Evolutionary conservation across 2,329 filamentous ascomycete genomes (phyloP), one percentile per base, ranked within the genome.

Genomic region (Amphichorda felina): DNA sequence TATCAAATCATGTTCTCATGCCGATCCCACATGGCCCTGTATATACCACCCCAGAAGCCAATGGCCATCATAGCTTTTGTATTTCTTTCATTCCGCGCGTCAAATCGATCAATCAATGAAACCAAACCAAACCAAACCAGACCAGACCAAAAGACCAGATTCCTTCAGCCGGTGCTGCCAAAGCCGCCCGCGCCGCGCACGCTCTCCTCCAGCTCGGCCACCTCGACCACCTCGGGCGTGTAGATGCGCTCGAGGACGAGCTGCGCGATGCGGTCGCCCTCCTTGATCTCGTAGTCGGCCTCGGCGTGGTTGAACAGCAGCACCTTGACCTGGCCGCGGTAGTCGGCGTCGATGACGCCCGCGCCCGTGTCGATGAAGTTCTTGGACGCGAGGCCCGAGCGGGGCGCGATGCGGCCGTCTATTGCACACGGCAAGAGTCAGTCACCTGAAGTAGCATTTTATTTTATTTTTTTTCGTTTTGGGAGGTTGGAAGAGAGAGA

Each of bases 341-440:
- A 98, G 61, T 98, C 91, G 24, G 89, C 88, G 59, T 98, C 91
- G 49, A 98, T 96, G 44, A 98, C 91, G 37, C 91, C 91, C 0
- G 91, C 91, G 42, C 93, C 87, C 0, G 84, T 91, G 58, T 95
- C 87, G 56, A 98, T 96, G 62, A 88, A 91, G 64, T 96, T 78
- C 66, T 98, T 98, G 41, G 79, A 70, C 3, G 89, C 89, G 25
- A 94, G 79, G 33, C 87, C 87, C n/a, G 84, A 91, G 44, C 88
- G 82, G 8, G 88, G 88, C 3, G 88, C 88, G 37, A 94, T 77
- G 39, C 88, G 81, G 45, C 89, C 89, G 55, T 96, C 85, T 89
- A 8, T 10, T 21, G 33, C 10, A 15, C 25, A 28, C 15, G 31
- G 15, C 5, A 24, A 11, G 13, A 31, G 21, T 35, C 14, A 32